These are phyloP conservation scores for Lactarius hengduanensis DNA, from an alignment of 768 basidiomycete genomes.

Conservation along the genomic window DNA sequence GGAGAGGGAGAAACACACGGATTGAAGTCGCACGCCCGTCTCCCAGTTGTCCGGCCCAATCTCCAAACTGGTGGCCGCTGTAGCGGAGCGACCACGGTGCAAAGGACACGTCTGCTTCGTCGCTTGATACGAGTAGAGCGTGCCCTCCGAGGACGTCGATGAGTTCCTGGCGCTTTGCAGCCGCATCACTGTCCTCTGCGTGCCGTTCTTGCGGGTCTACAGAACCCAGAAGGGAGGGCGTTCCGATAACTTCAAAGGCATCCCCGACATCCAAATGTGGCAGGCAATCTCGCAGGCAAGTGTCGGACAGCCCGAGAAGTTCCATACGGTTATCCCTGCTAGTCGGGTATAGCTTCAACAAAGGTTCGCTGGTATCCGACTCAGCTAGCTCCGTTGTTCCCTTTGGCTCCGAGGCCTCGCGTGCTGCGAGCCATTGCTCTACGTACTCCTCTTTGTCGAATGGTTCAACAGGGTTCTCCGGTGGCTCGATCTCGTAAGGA, in stretches of 20 bases:
- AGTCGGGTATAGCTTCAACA: constrained; percentile 48
- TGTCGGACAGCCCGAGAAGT: constrained; percentile 72
- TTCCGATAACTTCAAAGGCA: constrained; percentile 64
- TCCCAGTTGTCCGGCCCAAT: constrained; percentile 92
- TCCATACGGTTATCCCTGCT: constrained; percentile 51
- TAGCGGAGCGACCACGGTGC: constrained; percentile 85
- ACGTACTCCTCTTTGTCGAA: constrained; percentile 62
- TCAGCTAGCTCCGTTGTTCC: constrained; percentile 30
- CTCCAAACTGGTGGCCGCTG: constrained; percentile 87
- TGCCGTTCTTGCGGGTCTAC: constrained; percentile 33
- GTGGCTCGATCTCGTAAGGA: constrained; percentile 70
- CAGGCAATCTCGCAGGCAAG: constrained; percentile 69
- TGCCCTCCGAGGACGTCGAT: constrained; percentile 81
- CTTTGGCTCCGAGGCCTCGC: constrained; percentile 53
- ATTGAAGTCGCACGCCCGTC: constrained; percentile 95
- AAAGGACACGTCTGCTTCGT: constrained; percentile 37
- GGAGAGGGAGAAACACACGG: constrained; percentile 39
- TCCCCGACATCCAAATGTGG: constrained; percentile 89
- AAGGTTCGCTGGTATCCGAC: constrained; percentile 32
- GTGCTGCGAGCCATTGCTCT: constrained; percentile 70
- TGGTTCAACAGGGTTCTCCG: constrained; percentile 46
- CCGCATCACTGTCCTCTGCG: constrained; percentile 35
- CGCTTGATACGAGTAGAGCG: constrained; percentile 58
- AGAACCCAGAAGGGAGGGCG: constrained; percentile 47
- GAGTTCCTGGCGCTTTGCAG: constrained; percentile 62